phyloP scores from a whole-genome alignment of 768 basidiomycete species.

The Crucibulum laeve region DNA sequence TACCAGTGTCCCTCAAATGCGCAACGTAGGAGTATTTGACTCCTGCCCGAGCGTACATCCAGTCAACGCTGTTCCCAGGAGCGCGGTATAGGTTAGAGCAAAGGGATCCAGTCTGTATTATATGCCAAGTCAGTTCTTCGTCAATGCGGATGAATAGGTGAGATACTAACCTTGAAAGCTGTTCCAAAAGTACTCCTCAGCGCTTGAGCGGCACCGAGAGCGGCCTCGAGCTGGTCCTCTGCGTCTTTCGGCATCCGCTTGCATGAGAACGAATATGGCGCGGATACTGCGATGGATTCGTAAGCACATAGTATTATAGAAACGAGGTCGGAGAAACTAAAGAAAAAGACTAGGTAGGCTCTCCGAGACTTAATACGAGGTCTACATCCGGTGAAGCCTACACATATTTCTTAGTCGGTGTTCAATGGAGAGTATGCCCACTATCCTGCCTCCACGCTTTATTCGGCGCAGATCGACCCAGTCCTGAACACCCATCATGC shows the following conservation, averaged over 20 bases:
- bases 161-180: slow-evolving; percentile 39
- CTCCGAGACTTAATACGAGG: too few relatives aligned
- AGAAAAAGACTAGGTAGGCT: too few relatives aligned
- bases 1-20: slow-evolving; percentile 30
- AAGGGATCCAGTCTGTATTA: slow-evolving; percentile 16
- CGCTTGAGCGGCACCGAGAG: slow-evolving; percentile 58
- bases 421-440: too few relatives aligned
- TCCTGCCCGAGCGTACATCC: slow-evolving; percentile 27
- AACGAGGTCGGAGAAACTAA: too few relatives aligned
- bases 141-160: not conserved
- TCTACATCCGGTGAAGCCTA: too few relatives aligned
- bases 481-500: too few relatives aligned
- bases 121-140: not conserved
- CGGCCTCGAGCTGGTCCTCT: slow-evolving; percentile 73
- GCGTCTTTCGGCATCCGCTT: slow-evolving; percentile 58
- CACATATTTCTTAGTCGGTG: too few relatives aligned
- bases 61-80: slow-evolving; percentile 30
- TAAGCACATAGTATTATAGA: too few relatives aligned
- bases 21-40: slow-evolving; percentile 30
- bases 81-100: slow-evolving; percentile 29
- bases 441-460: too few relatives aligned
- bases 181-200: slow-evolving; percentile 52
- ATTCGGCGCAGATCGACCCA: too few relatives aligned
- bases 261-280: slow-evolving; percentile 75
- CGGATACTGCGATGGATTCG: slow-evolving; percentile 67